Percentiles rank a stretch among this genome's conserved stretches.
These are phyloP conservation scores for Solanum stenotomum DNA, from an alignment of 257 asterid genomes.

Conservation along the genomic window DNA sequence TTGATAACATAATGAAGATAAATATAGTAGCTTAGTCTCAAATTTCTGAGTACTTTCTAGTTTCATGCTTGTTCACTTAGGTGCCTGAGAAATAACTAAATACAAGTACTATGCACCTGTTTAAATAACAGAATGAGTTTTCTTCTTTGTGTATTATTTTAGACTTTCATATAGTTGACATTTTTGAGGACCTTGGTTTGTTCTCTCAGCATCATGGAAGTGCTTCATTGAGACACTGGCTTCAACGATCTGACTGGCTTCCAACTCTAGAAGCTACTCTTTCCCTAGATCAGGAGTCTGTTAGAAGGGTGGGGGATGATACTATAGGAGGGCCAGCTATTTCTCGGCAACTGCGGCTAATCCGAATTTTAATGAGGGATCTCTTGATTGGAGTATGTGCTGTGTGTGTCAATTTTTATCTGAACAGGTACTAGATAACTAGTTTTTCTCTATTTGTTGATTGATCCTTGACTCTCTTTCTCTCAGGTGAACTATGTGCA, in stretches of 20 bases:
- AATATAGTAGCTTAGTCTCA: neutral
- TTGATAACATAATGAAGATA: neutral
- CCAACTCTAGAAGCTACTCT: conserved; percentile 93
- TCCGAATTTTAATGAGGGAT: conserved; percentile 88
- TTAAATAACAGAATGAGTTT: neutral
- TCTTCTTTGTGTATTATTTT: neutral
- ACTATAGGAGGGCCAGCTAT: conserved; percentile 90
- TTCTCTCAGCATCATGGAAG: conserved; percentile 77
- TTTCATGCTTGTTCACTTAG: neutral
- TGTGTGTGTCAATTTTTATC: neutral
- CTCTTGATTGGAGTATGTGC: conserved; percentile 76
- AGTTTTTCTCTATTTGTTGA: neutral
- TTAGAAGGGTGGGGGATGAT: conserved; percentile 82
- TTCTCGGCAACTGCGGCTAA: conserved; percentile 73
- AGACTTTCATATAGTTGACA: neutral
- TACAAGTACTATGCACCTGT: neutral
- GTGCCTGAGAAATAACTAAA: neutral
- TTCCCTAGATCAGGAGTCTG: conserved; percentile 82
- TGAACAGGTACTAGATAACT: neutral
- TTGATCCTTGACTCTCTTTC: neutral
- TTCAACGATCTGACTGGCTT: conserved; percentile 94
- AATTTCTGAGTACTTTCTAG: neutral
- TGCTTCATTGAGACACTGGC: conserved; percentile 94
- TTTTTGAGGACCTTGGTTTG: neutral
- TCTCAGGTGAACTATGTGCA: conserved; percentile 90